phyloP scores from a whole-genome alignment of 139 green algal species.

The Coelastrella sp. region DNA sequence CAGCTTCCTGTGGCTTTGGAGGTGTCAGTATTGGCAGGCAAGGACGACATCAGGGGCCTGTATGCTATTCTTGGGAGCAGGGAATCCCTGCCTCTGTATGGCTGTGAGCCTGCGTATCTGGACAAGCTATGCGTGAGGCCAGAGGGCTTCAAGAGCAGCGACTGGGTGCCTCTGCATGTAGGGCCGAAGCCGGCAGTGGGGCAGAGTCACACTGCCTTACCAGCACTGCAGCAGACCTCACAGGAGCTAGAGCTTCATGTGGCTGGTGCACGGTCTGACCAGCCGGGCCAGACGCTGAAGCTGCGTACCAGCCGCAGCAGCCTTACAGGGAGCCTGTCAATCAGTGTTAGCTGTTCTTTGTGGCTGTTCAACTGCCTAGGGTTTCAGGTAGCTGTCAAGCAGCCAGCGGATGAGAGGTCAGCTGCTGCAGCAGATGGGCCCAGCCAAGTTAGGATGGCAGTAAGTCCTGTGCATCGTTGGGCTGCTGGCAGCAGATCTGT shows the following conservation, averaged over 20 bases:
- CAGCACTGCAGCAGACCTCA: constrained; percentile 34
- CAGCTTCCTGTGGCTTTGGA: constrained; percentile 66
- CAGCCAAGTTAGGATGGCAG: not conserved
- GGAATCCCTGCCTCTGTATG: constrained; percentile 33
- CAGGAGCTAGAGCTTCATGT: constrained; percentile 2
- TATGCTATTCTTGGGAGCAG: constrained; percentile 26
- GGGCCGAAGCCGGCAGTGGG: not conserved
- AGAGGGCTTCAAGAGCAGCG: constrained; percentile 55
- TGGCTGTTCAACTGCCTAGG: constrained; percentile 56
- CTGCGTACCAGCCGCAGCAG: not conserved
- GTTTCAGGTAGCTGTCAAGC: constrained; percentile 6
- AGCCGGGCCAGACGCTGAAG: constrained; percentile 26
- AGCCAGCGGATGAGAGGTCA: not conserved
- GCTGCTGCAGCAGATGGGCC: not conserved
- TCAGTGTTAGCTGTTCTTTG: constrained; percentile 43
- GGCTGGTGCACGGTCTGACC: not conserved
- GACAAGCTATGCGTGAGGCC: constrained; percentile 47
- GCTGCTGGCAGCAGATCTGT: not conserved
- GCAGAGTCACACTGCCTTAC: too few species aligned
- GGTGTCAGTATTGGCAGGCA: constrained; percentile 46
- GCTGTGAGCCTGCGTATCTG: not conserved
- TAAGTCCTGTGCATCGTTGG: not conserved
- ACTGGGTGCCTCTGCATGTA: constrained; percentile 37
- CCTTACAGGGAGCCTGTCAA: not conserved
- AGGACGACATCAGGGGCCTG: not conserved